Percentiles rank a stretch among this genome's conserved stretches.
These are phyloP conservation scores for Aspergillus sp. DNA, from an alignment of 2,329 filamentous ascomycete species.

Conservation along the genomic window DNA sequence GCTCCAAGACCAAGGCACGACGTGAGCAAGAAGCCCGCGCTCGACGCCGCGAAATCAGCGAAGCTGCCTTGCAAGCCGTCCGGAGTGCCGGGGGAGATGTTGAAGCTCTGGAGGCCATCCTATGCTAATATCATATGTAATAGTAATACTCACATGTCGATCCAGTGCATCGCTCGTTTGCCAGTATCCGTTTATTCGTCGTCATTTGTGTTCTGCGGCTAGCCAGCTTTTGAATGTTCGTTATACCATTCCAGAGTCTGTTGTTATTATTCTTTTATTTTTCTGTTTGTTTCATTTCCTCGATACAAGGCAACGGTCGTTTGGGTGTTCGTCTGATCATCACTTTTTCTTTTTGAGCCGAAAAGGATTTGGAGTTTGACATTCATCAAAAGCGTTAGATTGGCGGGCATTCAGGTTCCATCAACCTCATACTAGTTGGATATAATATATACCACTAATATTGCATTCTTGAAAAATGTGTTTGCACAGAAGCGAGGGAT, in stretches of 20 bases:
- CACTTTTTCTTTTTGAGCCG: slow-evolving; percentile 2
- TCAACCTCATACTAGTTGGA: slow-evolving; percentile 2
- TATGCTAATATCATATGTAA: slow-evolving; percentile 32
- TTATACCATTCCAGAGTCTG: not conserved
- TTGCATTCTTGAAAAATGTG: not conserved
- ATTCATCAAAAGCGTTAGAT: slow-evolving; percentile 9
- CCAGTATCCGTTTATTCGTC: slow-evolving; percentile 2
- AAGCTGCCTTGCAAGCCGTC: slow-evolving; percentile 47
- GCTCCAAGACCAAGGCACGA: slow-evolving; percentile 90
- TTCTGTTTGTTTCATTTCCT: slow-evolving; percentile 21
- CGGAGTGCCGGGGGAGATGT: slow-evolving; percentile 49
- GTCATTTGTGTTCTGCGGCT: slow-evolving; percentile 1
- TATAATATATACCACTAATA: not conserved
- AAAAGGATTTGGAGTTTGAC: slow-evolving; percentile 11
- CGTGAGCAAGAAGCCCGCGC: slow-evolving; percentile 86
- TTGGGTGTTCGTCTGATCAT: slow-evolving; percentile 22
- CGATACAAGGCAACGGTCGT: slow-evolving; percentile 25
- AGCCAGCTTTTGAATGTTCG: not conserved
- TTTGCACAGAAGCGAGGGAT: not conserved
- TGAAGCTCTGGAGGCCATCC: slow-evolving; percentile 44
- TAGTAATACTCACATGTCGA: slow-evolving; percentile 11
- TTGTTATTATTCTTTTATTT: slow-evolving; percentile 9
- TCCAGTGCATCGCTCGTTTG: slow-evolving; percentile 13
- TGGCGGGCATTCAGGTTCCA: slow-evolving; percentile 4
- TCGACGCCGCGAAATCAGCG: slow-evolving; percentile 56